Base-by-base conservation (phyloP, 768 basidiomycete species). In the Hortiboletus flavorubellus region DNA sequence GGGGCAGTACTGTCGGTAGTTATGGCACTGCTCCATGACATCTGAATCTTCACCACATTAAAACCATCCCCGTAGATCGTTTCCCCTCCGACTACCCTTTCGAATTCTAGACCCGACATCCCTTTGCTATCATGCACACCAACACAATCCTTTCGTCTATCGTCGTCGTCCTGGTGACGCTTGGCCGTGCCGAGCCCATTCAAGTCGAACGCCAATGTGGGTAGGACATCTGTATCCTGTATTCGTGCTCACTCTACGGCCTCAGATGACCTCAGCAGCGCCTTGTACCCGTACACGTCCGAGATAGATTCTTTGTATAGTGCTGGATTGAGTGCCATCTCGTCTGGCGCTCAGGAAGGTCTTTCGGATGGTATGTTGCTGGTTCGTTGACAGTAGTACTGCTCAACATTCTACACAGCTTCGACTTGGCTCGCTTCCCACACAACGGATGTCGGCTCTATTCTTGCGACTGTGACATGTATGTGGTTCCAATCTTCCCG, bases 131-230 rank as follows among this genome's bases (percentile, higher is more conserved):
- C 51, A 62, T 64, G 64, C 46, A 21, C 65, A 58, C 72, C 62
- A 76, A 74, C 60, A 46, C 72, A 43, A 43, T 74, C 47, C 34
- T 75, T 45, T 63, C 73, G 56, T 67, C 71, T 44, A 59, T 79
- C 63, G 54, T 78, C 46, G 61, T 74, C 43, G 62, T 72, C 47
- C 67, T 75, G 38, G 66, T 71, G 43, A 64, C 68, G 41, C 60
- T 71, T 21, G 70, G 68, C 23, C 60, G 60, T 44, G 78, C 77
- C n/a, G 73, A 72, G 15, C 73, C 74, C 21, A 9, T 26, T 62
- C 68, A 52, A 54, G 62, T 79, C 53, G 69, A 72, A 56, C 77
- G 80, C 51, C 78, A 79, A 68, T 54, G 80, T 83, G 64, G 30
- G 76, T 16, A 59, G 21, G 43, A 45, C 10, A 23, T 14, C 16